Conservation (phyloP, 371 early-diverging fungal species). For the Fennellomyces sp. region DNA sequence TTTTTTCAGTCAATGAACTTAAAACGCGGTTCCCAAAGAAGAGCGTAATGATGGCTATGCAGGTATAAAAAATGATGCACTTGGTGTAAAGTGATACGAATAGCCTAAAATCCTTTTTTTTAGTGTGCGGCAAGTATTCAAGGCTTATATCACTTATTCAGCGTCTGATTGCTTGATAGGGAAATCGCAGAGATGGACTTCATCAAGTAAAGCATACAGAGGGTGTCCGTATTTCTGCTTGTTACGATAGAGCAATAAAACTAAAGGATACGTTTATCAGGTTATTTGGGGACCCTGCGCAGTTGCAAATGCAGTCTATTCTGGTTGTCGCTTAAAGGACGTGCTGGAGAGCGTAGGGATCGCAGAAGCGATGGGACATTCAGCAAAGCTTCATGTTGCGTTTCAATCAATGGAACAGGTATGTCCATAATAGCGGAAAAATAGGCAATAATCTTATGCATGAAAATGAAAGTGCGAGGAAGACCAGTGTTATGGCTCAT, state of each 20-base stretch:
- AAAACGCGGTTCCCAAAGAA: slow-evolving; percentile 33
- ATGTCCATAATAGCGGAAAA: slow-evolving; percentile 5
- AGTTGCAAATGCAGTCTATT: slow-evolving; percentile 78
- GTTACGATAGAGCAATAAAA: not conserved
- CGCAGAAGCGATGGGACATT: slow-evolving; percentile 31
- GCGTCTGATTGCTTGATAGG: slow-evolving; percentile 27
- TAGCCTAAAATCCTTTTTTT: not conserved
- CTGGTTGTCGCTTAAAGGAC: slow-evolving; percentile 77
- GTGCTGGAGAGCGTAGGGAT: slow-evolving; percentile 63
- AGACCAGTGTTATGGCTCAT: slow-evolving; percentile 78
- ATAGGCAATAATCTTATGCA: not conserved
- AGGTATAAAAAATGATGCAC: slow-evolving; percentile 25
- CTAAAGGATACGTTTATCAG: slow-evolving; percentile 8
- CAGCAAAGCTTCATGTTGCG: slow-evolving; percentile 65
- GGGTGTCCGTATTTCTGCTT: slow-evolving; percentile 44
- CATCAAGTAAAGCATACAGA: slow-evolving; percentile 76
- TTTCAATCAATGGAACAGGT: slow-evolving; percentile 78
- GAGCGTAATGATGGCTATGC: slow-evolving; percentile 44
- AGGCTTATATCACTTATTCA: not conserved
- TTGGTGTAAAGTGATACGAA: not conserved
- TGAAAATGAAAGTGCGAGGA: slow-evolving; percentile 47
- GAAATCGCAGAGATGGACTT: slow-evolving; percentile 85
- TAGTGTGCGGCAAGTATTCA: not conserved
- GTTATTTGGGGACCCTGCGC: slow-evolving; percentile 84
- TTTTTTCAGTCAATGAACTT: slow-evolving; percentile 51